Percentiles rank a stretch among this genome's conserved stretches.
Conservation (phyloP, 345 rosid species). For the Lepidium aucheri region DNA sequence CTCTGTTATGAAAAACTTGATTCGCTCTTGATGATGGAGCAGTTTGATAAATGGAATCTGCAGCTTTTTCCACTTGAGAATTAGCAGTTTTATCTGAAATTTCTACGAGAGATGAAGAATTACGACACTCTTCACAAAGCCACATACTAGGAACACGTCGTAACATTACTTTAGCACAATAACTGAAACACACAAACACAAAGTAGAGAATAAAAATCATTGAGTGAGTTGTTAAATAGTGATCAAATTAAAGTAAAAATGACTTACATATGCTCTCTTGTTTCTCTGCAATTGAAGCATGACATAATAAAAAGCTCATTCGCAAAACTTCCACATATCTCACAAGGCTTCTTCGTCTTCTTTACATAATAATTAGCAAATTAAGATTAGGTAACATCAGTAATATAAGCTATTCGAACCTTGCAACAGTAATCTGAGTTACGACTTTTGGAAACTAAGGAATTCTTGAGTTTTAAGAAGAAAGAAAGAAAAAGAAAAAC, state of each 20-base stretch:
- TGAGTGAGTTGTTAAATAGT: background rate
- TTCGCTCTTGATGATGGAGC: background rate
- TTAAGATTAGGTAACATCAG: background rate
- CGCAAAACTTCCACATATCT: constrained; percentile 16
- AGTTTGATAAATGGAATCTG: background rate
- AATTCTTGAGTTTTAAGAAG: background rate
- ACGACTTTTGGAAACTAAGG: no score
- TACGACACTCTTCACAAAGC: constrained; percentile 23
- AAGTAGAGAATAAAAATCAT: background rate
- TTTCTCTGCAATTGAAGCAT: constrained; percentile 13
- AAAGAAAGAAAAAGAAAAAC: background rate
- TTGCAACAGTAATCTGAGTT: background rate
- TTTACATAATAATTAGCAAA: background rate
- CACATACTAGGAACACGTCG: constrained; percentile 6
- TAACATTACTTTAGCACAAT: constrained; percentile 1
- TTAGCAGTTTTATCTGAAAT: background rate
- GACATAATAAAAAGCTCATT: background rate
- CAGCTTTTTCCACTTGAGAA: background rate
- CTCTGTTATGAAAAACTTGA: background rate
- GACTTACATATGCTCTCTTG: constrained; percentile 23
- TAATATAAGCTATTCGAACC: background rate
- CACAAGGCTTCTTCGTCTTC: constrained; percentile 13
- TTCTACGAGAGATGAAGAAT: background rate
- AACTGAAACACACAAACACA: constrained; percentile 1
- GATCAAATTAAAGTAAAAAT: no score